Base-by-base conservation (phyloP, 805 yeast genomes). In the Grigorovia yakushimaensis region DNA sequence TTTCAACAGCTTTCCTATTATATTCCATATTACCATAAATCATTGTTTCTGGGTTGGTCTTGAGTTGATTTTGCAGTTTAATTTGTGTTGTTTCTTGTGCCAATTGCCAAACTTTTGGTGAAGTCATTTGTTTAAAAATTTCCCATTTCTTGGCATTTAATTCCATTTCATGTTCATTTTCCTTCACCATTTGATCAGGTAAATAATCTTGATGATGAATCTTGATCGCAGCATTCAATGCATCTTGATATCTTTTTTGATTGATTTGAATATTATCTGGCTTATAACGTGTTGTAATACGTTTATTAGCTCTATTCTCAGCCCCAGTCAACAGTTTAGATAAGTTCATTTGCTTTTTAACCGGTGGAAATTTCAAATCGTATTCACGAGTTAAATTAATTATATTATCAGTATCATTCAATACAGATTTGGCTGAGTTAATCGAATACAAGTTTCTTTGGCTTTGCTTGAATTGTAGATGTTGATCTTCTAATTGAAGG, bases 1-100 rank as follows among this genome's bases (percentile, higher is more conserved):
- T 68, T 33, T 81, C 81, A 45, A 82, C 73, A 2, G 96, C 96
- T 54, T 75, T 74, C 52, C 78, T 78, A 67, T 86, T 86, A 61
- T 69, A 73, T 44, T 77, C 80, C 27, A 77, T 76, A 55, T 77
- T 76, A 57, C 57, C 58, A 48, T 47, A 58, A 18, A 55, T 9
- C 24, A 39, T 13, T 5, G 15, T 9, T 10, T 47, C 40, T 6
- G 37, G 19, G 17, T 49, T 42, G 3, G 23, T n/a, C 10, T 48
- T 43, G 1, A 41, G 19, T 11, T 27, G 33, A 27, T 27, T 18
- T 18, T 21, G 45, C 39, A 11, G 18, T 33, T 33, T 33, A 33
- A 15, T 15, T 11, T 27, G 9, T 27, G 33, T 15, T 10, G 5
- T 43, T 42, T 7, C 9, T 21, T 4, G 18, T 68, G 87, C 86